These are phyloP conservation scores for Pseudopediastrum boryanum DNA, from an alignment of 139 green algal species.

Conservation along the genomic window DNA sequence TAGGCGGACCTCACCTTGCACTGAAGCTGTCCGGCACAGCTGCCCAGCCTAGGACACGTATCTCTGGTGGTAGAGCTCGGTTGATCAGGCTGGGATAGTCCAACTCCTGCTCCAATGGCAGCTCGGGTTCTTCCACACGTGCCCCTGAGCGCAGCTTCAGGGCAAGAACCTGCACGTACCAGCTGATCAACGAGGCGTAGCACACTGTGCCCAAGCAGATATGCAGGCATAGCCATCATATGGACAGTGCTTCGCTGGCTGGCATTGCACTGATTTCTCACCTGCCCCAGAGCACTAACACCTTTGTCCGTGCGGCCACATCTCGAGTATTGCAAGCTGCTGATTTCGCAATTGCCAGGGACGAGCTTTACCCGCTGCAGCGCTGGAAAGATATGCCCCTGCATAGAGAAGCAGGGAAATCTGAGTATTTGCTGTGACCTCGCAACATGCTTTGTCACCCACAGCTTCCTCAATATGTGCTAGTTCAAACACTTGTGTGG, in stretches of 20 bases:
- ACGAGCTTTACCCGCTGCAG: conserved; percentile 71
- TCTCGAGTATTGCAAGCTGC: conserved; percentile 66
- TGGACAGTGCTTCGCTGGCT: neutral
- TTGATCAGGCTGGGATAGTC: conserved; percentile 75
- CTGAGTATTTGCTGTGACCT: neutral
- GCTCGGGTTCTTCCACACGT: conserved; percentile 29
- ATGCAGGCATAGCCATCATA: neutral
- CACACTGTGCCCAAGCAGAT: neutral
- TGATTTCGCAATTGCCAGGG: conserved; percentile 38
- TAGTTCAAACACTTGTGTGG: neutral
- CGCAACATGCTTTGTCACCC: neutral
- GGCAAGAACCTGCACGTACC: conserved; percentile 72
- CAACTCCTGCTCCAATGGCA: conserved; percentile 62
- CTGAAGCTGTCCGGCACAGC: conserved; percentile 75
- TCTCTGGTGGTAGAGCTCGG: conserved; percentile 41
- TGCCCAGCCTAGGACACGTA: conserved; percentile 86
- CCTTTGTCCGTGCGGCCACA: conserved; percentile 87
- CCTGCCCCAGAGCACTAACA: conserved; percentile 68
- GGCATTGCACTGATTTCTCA: neutral
- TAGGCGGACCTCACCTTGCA: conserved; percentile 71
- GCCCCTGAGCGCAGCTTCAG: conserved; percentile 73
- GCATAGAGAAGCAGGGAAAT: neutral
- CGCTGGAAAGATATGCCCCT: conserved; percentile 74
- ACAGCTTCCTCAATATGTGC: neutral
- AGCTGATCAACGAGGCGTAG: neutral